Evolutionary conservation across 257 asterid species (phyloP).

Genomic region (Vinca minor): DNA sequence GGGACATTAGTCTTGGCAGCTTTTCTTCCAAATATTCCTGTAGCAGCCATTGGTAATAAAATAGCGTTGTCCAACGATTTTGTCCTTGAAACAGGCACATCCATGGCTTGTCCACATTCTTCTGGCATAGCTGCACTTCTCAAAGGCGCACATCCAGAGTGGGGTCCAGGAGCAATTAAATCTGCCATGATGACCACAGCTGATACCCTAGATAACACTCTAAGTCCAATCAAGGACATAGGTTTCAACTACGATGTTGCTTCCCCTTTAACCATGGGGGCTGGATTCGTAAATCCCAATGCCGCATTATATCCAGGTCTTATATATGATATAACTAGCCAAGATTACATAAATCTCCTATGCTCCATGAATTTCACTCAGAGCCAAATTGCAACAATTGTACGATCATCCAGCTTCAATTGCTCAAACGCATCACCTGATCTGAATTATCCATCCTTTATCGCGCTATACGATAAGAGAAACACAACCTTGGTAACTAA

Average conservation of each 20-base stretch:
- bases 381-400: slow-evolving; percentile 28
- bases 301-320: slow-evolving; percentile 41
- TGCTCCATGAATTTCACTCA: slow-evolving; percentile 40
- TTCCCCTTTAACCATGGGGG: slow-evolving; percentile 39
- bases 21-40: slow-evolving; percentile 15
- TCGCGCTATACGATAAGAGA: slow-evolving; percentile 25
- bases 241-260: slow-evolving; percentile 16
- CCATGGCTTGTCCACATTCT: slow-evolving; percentile 42
- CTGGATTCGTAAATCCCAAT: slow-evolving; percentile 42
- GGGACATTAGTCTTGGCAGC: slow-evolving; percentile 32
- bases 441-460: slow-evolving; percentile 6
- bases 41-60: background rate
- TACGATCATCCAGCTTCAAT: slow-evolving; percentile 24
- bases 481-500: slow-evolving; percentile 5
- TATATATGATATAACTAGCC: slow-evolving; percentile 30
- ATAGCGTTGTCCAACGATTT: slow-evolving; percentile 10
- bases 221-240: slow-evolving; percentile 12
- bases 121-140: slow-evolving; percentile 39
- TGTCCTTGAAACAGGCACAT: slow-evolving; percentile 24
- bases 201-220: slow-evolving; percentile 25
- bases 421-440: slow-evolving; percentile 37
- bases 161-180: slow-evolving; percentile 43
- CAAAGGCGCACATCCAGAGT: slow-evolving; percentile 32
- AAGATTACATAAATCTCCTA: slow-evolving; percentile 38
- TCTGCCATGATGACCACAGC: slow-evolving; percentile 44